These are phyloP conservation scores for Beauveria brongniartii DNA, from an alignment of 2,329 filamentous ascomycete genomes.

Conservation along the genomic window DNA sequence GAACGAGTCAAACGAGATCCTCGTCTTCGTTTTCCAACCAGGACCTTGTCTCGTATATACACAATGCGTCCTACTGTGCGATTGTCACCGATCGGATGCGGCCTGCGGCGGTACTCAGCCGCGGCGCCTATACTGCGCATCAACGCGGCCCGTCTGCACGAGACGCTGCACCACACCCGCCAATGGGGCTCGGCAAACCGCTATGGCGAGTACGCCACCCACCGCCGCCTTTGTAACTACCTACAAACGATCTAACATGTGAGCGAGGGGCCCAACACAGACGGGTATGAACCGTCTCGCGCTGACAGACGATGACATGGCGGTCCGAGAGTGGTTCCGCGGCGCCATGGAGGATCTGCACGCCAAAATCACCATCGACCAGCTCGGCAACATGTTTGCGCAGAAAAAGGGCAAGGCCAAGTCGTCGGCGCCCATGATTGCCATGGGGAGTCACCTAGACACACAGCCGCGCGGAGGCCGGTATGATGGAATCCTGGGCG, in stretches of 20 bases:
- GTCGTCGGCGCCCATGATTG: slow-evolving; percentile 53
- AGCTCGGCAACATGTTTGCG: slow-evolving; percentile 76
- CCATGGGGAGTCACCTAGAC: slow-evolving; percentile 61
- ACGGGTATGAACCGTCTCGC: slow-evolving; percentile 73
- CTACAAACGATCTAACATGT: not conserved
- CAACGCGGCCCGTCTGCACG: slow-evolving; percentile 21
- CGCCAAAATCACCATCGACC: slow-evolving; percentile 61
- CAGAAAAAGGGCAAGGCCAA: slow-evolving; percentile 53
- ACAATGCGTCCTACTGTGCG: not conserved
- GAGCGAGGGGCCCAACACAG: slow-evolving; percentile 30
- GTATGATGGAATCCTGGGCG: slow-evolving; percentile 71
- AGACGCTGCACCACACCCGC: slow-evolving; percentile 25
- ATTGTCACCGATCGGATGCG: not conserved
- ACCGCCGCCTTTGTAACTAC: slow-evolving; percentile 12
- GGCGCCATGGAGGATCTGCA: slow-evolving; percentile 54
- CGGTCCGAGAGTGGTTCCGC: slow-evolving; percentile 72
- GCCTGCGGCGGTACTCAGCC: not conserved
- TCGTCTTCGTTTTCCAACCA: not conserved
- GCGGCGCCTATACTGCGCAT: slow-evolving; percentile 14
- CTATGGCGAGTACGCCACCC: slow-evolving; percentile 21
- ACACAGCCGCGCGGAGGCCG: slow-evolving; percentile 57
- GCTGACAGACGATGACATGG: slow-evolving; percentile 66
- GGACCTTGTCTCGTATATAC: not conserved
- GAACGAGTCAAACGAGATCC: not conserved
- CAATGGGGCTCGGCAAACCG: slow-evolving; percentile 25